Percentiles rank a stretch among this genome's conserved stretches.
Evolutionary conservation across 1,284 basidiomycete species (phyloP).

Genomic region (Xerocomus nothofagi): DNA sequence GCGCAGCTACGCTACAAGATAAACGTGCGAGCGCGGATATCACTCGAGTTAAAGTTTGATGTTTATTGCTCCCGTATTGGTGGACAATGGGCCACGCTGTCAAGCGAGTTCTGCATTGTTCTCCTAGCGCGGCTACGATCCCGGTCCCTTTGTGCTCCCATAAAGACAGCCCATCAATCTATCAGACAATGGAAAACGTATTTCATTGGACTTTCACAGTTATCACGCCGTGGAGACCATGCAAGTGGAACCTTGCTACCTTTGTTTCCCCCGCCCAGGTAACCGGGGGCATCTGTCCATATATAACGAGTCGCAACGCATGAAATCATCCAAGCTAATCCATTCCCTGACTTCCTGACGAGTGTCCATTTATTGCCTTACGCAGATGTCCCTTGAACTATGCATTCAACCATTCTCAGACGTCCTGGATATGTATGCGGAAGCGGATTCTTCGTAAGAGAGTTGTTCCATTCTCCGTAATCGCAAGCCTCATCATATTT

Average conservation of each 20-base stretch:
- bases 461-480: conserved; percentile 10
- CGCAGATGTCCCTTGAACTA: conserved; percentile 60
- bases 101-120: conserved; percentile 35
- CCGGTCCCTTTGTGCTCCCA: conserved; percentile 29
- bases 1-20: background rate
- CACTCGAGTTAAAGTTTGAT: conserved; percentile 2
- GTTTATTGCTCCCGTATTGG: conserved; percentile 1
- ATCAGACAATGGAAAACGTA: conserved; percentile 28
- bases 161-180: conserved; percentile 29
- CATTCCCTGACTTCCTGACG: conserved; percentile 12
- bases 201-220: conserved; percentile 1
- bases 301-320: conserved; percentile 26
- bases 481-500: conserved; percentile 6
- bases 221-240: background rate
- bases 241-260: conserved; percentile 11
- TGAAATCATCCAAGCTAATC: background rate
- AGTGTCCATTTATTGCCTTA: conserved; percentile 15
- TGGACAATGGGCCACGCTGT: conserved; percentile 24
- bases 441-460: conserved; percentile 62
- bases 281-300: conserved; percentile 29
- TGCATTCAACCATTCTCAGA: conserved; percentile 56
- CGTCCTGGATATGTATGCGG: conserved; percentile 65
- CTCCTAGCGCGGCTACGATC: conserved; percentile 14
- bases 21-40: background rate
- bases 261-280: conserved; percentile 32